A percentile compares a stretch with the other conserved stretches of the same genome.
Conservation (phyloP, 2,329 filamentous ascomycete genomes). For the Arthroderma uncinatum region DNA sequence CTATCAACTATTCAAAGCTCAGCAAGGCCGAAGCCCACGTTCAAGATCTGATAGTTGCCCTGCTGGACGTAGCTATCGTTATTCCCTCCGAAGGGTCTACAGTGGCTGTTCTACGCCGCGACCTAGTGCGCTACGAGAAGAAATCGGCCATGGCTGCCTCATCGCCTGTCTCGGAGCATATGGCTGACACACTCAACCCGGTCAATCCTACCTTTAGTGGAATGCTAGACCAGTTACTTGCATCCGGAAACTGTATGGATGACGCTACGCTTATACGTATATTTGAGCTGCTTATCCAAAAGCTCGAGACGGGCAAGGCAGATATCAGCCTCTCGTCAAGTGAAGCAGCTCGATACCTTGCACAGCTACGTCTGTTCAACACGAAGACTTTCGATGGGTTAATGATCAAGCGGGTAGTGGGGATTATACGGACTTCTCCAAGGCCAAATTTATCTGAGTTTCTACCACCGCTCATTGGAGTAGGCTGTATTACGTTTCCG, state of each 20-base stretch:
- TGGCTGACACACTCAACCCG: conserved; percentile 32
- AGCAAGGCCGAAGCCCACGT: conserved; percentile 27
- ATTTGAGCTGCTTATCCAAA: conserved; percentile 32
- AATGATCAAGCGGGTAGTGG: conserved; percentile 34
- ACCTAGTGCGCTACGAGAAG: conserved; percentile 34
- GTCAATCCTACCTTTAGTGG: conserved; percentile 33
- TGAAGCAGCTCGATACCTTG: conserved; percentile 32
- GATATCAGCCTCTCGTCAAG: conserved; percentile 24
- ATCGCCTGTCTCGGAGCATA: conserved; percentile 40
- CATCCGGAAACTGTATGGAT: conserved; percentile 37
- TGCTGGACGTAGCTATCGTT: conserved; percentile 35
- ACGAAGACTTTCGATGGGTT: conserved; percentile 34
- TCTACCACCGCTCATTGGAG: conserved; percentile 34
- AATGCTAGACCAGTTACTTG: conserved; percentile 37
- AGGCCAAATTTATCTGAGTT: conserved; percentile 25
- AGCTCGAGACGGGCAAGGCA: conserved; percentile 25
- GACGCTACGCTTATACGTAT: conserved; percentile 34
- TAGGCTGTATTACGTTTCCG: conserved; percentile 35
- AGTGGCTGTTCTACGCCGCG: conserved; percentile 34
- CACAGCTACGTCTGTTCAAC: conserved; percentile 35
- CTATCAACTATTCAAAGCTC: conserved; percentile 30
- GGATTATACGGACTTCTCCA: conserved; percentile 26
- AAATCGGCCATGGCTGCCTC: conserved; percentile 35
- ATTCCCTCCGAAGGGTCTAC: conserved; percentile 32
- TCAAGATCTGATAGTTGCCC: conserved; percentile 33